Percentiles rank a stretch among this genome's conserved stretches.
Conservation (phyloP, 2,329 filamentous ascomycete species). For the Ceratocystis alfenasii region DNA sequence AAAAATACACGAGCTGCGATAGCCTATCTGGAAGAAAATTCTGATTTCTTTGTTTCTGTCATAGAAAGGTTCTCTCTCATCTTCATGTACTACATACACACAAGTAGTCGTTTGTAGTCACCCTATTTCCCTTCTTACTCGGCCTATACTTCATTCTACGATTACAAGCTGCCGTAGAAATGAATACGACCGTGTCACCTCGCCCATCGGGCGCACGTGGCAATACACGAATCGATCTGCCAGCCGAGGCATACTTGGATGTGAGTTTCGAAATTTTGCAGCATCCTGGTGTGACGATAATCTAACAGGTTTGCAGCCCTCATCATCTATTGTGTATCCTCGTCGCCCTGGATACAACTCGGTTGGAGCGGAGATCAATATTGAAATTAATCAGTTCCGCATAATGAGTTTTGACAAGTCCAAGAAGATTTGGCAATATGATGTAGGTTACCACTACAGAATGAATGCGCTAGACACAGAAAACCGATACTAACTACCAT, state of each 20-base stretch:
- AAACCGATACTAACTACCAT: neutral
- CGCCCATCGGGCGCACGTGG: slow-evolving; percentile 27
- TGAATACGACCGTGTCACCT: slow-evolving; percentile 29
- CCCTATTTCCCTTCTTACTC: neutral
- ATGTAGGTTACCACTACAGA: slow-evolving; percentile 45
- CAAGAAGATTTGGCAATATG: slow-evolving; percentile 66
- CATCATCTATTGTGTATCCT: slow-evolving; percentile 24
- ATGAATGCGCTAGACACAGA: neutral
- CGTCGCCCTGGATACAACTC: slow-evolving; percentile 46
- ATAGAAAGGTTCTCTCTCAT: neutral
- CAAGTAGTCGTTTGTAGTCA: neutral
- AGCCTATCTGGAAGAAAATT: too few relatives aligned
- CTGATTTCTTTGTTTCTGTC: neutral
- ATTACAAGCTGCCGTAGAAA: slow-evolving; percentile 16
- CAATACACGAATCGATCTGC: slow-evolving; percentile 44
- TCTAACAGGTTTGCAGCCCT: neutral
- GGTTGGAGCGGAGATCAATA: slow-evolving; percentile 41
- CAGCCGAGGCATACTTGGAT: slow-evolving; percentile 42
- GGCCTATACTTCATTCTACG: neutral
- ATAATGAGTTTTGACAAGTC: slow-evolving; percentile 47
- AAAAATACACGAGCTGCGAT: too few relatives aligned
- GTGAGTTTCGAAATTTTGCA: slow-evolving; percentile 27
- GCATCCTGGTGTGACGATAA: too few relatives aligned
- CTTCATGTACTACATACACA: neutral
- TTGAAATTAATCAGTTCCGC: slow-evolving; percentile 64